Conservation (phyloP, 352 stramenopile genomes). For the Phytopythium delawarense region DNA sequence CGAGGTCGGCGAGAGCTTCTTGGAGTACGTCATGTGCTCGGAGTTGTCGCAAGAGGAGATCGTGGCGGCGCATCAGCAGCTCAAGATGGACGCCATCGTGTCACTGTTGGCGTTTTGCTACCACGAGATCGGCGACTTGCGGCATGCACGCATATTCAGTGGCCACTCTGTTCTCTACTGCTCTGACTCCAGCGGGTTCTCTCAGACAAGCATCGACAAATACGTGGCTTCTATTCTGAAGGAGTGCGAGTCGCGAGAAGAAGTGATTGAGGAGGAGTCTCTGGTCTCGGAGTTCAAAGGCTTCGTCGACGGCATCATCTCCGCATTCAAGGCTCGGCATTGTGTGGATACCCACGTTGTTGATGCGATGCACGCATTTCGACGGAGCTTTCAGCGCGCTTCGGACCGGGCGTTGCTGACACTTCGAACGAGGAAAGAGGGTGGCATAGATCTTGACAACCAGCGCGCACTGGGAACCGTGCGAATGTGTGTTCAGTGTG, state of each 20-base stretch:
- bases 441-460: neutral
- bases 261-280: neutral
- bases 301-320: slow-evolving; percentile 33
- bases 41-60: slow-evolving; percentile 24
- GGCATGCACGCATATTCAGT: slow-evolving; percentile 29
- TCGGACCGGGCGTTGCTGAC: slow-evolving; percentile 19
- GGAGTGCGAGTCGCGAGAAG: slow-evolving; percentile 17
- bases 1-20: slow-evolving; percentile 43
- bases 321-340: slow-evolving; percentile 32
- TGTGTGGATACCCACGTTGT: slow-evolving; percentile 19
- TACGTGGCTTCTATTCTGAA: slow-evolving; percentile 45
- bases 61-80: slow-evolving; percentile 30
- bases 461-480: slow-evolving; percentile 9
- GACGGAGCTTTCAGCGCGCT: slow-evolving; percentile 23
- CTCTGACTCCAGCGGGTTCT: slow-evolving; percentile 21
- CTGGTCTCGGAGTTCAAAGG: slow-evolving; percentile 18
- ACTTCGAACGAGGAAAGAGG: slow-evolving; percentile 10
- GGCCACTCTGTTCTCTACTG: slow-evolving; percentile 57
- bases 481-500: slow-evolving; percentile 19
- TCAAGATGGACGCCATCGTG: slow-evolving; percentile 57
- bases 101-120: slow-evolving; percentile 57
- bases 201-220: slow-evolving; percentile 34
- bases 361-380: slow-evolving; percentile 26
- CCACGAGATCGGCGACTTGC: slow-evolving; percentile 26
- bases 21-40: slow-evolving; percentile 65